Base-by-base conservation (phyloP, 2,329 filamentous ascomycete species). In the Ophiostoma quercus region DNA sequence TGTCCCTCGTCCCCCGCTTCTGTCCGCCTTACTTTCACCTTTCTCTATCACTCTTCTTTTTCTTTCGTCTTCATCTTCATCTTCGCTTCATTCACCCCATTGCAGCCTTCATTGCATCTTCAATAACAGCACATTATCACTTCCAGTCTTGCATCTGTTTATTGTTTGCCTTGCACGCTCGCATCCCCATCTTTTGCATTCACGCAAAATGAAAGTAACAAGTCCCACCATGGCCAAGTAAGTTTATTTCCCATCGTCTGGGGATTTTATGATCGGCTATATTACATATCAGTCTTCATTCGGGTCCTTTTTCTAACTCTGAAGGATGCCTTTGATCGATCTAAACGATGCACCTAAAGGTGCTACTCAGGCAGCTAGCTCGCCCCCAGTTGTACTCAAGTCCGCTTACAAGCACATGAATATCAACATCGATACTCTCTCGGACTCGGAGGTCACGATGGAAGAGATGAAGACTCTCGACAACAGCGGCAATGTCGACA, bases 181-280 rank as follows among this genome's bases (percentile, higher is more conserved):
- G 57, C 57, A 9, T 11, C 25, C 25, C 25, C 57, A 57, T 57
- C 51, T 11, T 12, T 57, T 22, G 51, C 25, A 22, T 62, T 29
- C 25, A 32, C 60, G 60, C 29, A 65, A 39, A 22, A 65, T 65
- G 60, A 65, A 14, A 34, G 14, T 39, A 12, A 65, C 60, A n/a
- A 9, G 32, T 39, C 22, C 60, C 16, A 7, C 32, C n/a, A 32
- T 32, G 34, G 32, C 16, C 60, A 11, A 65, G 60, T 65, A 3
- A 65, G 60, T 62, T n/a, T 34, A 19, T 65, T n/a, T 37, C 6
- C 6, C 43, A 47, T 34, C 25, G 12, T 41, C 39, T 41, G 12
- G 8, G 39, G 39, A 12, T 12, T 14, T 12, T 41, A 41, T 14
- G 8, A 34, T 34, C 34, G 34, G 34, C 34, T 34, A 34, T 41